Percentiles rank a stretch among this genome's conserved stretches.
These are phyloP conservation scores for Penicillium thymicola DNA, from an alignment of 2,329 filamentous ascomycete species.

Conservation along the genomic window DNA sequence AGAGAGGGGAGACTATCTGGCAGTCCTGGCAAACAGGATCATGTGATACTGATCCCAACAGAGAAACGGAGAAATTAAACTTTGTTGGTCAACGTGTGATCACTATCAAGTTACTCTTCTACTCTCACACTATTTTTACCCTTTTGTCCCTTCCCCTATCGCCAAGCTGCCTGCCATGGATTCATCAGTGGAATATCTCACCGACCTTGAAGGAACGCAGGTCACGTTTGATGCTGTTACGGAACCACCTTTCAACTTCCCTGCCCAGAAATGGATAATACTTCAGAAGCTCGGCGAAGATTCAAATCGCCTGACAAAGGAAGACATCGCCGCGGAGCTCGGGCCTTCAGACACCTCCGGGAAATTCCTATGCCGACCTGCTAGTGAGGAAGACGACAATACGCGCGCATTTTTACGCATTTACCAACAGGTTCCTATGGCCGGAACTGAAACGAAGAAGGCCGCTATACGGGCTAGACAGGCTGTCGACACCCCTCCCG, in stretches of 20 bases:
- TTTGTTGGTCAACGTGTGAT: background rate
- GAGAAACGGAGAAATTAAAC: background rate
- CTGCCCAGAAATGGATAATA: constrained; percentile 5
- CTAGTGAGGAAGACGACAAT: background rate
- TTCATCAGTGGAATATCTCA: constrained; percentile 4
- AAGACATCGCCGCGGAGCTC: background rate
- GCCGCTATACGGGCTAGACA: background rate
- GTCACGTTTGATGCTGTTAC: constrained; percentile 4
- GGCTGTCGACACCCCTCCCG: background rate
- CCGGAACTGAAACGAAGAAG: constrained; percentile 1
- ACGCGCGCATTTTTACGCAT: constrained; percentile 4
- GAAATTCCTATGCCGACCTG: constrained; percentile 5
- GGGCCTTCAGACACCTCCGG: background rate
- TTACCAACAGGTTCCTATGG: constrained; percentile 4
- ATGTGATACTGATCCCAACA: no score
- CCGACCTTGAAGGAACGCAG: constrained; percentile 1
- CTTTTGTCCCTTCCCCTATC: background rate
- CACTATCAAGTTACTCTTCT: constrained; percentile 1
- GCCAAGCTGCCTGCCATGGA: background rate
- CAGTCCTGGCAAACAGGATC: no score
- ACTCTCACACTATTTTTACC: background rate
- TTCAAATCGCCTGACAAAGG: background rate
- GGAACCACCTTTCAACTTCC: constrained; percentile 3
- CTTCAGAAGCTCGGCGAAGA: constrained; percentile 2
- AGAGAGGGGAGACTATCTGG: no score